Percentiles rank a stretch among this genome's conserved stretches.
Conservation (phyloP, 1,139 yeast genomes). For the Hyphopichia burtonii region DNA sequence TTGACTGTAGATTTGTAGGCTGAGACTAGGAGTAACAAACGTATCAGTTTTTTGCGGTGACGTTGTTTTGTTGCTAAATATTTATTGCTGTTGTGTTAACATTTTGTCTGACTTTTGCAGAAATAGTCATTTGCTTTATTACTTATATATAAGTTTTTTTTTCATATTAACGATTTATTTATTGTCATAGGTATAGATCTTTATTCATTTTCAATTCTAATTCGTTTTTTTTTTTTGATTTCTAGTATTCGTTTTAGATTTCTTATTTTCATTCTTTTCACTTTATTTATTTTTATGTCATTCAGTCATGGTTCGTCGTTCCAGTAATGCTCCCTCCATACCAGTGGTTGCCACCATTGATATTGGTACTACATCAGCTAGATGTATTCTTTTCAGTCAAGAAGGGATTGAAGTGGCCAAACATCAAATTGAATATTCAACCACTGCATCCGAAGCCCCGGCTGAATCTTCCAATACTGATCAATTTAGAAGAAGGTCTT, state of each 20-base stretch:
- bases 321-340: slow-evolving; percentile 37
- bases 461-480: slow-evolving; percentile 46
- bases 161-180: neutral
- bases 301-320: slow-evolving; percentile 37
- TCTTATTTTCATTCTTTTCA: neutral
- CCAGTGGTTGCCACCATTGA: slow-evolving; percentile 76
- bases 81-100: too few relatives aligned
- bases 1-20: too few relatives aligned
- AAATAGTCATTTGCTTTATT: too few relatives aligned
- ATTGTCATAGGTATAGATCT: too few relatives aligned
- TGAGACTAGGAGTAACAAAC: too few relatives aligned
- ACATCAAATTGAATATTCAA: slow-evolving; percentile 85
- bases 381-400: slow-evolving; percentile 78
- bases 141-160: too few relatives aligned
- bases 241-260: too few relatives aligned
- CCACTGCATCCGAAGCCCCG: slow-evolving; percentile 63
- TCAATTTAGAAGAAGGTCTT: slow-evolving; percentile 51
- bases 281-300: neutral
- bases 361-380: slow-evolving; percentile 93
- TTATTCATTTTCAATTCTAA: too few relatives aligned
- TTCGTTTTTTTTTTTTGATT: neutral
- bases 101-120: too few relatives aligned
- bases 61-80: too few relatives aligned
- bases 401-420: slow-evolving; percentile 78
- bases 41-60: too few relatives aligned